Evolutionary conservation across 345 rosid genomes (phyloP), one percentile per base, ranked within the genome.

Genomic region (Clarkia xantiana): DNA sequence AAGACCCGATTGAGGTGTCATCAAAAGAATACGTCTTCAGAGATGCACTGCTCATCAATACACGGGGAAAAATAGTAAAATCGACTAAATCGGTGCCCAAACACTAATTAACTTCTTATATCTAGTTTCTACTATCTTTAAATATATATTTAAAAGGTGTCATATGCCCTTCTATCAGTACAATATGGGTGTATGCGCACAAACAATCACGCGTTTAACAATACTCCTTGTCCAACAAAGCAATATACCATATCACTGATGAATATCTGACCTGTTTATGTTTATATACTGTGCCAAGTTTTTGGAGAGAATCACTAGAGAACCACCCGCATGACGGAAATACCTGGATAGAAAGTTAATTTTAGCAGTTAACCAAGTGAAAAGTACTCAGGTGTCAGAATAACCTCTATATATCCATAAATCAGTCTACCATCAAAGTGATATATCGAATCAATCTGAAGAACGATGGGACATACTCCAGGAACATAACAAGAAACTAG

Each of bases 11-110:
- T 6, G 96, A 75, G 62, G 44, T 67, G 72, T 91, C 96, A 50
- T 91, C 98, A 62, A 75, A 76, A 15, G 94, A 94, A 42, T 80
- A 86, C 29, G 78, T 67, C 82, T 87, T 86, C 67, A 91, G 75
- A 9, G 90, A 82, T 62, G 87, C 98, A 70, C 98, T 91, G 89
- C 7, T 34, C 40, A 23, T 45, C 41, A 51, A 20, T 23, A 14
- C 2, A 19, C 53, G 22, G 15, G 6, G 54, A 4, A 0, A 46
- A n/a, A 17, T 10, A 15, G 16, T 11, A 6, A 46, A 6, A 18
- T 11, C 34, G 5, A 46, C 7, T 14, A 11, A 18, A 18, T 25
- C 1, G 23, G 23, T 19, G 4, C 14, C 11, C 23, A 3, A 46
- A 11, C 11, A 7, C 23, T 46, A 7, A 3, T 23, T 23, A n/a